phyloP scores from a whole-genome alignment of 2,329 filamentous ascomycete species.

The Colletotrichum musicola region DNA sequence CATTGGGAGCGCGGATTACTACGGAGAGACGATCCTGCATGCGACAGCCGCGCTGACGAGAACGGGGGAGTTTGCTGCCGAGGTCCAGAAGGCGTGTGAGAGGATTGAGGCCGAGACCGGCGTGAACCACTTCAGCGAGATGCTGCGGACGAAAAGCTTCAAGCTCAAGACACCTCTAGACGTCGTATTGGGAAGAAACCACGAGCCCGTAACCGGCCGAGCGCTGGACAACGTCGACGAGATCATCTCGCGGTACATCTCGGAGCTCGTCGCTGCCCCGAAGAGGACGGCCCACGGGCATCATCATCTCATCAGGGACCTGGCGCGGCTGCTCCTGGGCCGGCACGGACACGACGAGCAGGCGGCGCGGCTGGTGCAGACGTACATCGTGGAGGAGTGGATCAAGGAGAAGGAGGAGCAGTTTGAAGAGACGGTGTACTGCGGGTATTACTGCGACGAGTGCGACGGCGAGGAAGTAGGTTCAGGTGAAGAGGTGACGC shows the following conservation, averaged over 20 bases:
- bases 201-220: slow-evolving; percentile 20
- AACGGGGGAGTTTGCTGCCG: slow-evolving; percentile 6
- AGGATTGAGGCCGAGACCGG: slow-evolving; percentile 37
- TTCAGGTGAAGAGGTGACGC: slow-evolving; percentile 1
- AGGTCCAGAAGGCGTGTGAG: slow-evolving; percentile 37
- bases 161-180: slow-evolving; percentile 35
- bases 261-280: neutral
- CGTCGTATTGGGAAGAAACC: neutral
- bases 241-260: slow-evolving; percentile 1
- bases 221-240: neutral
- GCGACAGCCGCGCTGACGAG: neutral
- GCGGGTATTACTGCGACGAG: slow-evolving; percentile 15
- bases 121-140: slow-evolving; percentile 36
- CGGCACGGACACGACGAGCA: slow-evolving; percentile 26
- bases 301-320: slow-evolving; percentile 2
- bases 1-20: slow-evolving; percentile 38
- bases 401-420: slow-evolving; percentile 6
- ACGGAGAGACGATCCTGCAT: slow-evolving; percentile 36
- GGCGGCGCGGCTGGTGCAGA: slow-evolving; percentile 15
- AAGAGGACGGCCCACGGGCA: slow-evolving; percentile 16
- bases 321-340: slow-evolving; percentile 9
- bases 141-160: slow-evolving; percentile 29
- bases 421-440: neutral
- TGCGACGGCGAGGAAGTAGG: slow-evolving; percentile 9
- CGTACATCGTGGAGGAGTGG: neutral